phyloP scores from a whole-genome alignment of 2,329 filamentous ascomycete genomes.

The Curvularia spicifera region DNA sequence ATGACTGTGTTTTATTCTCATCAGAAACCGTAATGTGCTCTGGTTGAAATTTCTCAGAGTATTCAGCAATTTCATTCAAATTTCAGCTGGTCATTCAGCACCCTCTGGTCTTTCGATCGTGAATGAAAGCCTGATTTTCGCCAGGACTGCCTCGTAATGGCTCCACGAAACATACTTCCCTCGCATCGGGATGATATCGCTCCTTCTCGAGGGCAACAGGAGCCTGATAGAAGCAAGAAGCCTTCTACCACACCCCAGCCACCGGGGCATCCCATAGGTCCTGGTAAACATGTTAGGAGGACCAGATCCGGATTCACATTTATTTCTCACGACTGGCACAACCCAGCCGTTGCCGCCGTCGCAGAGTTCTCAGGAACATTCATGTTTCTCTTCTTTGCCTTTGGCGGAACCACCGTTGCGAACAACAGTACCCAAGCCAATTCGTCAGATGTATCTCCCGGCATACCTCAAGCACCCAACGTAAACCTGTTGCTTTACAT shows the following conservation, averaged over 20 bases:
- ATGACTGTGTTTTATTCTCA: neutral
- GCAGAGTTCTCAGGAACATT: conserved; percentile 51
- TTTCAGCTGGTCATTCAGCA: neutral
- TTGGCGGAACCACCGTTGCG: conserved; percentile 48
- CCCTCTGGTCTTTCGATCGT: neutral
- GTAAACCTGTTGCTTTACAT: conserved; percentile 47
- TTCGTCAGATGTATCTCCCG: conserved; percentile 10
- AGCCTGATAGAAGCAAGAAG: neutral
- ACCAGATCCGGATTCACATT: neutral
- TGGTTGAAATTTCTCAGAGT: neutral
- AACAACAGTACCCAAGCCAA: conserved; percentile 33
- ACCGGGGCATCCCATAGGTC: too few relatives aligned
- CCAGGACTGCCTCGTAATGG: neutral
- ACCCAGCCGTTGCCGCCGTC: conserved; percentile 45
- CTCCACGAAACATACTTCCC: neutral
- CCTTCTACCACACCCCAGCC: neutral
- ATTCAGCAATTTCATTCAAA: neutral
- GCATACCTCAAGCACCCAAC: conserved; percentile 42
- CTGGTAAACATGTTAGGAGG: neutral
- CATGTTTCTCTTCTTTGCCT: conserved; percentile 52
- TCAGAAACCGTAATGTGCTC: neutral
- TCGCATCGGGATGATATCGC: neutral
- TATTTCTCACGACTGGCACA: conserved; percentile 34
- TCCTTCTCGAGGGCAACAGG: neutral
- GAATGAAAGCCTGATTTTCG: neutral